Evolutionary conservation across 2,329 filamentous ascomycete species (phyloP).

Genomic region (Xylaria sp.): DNA sequence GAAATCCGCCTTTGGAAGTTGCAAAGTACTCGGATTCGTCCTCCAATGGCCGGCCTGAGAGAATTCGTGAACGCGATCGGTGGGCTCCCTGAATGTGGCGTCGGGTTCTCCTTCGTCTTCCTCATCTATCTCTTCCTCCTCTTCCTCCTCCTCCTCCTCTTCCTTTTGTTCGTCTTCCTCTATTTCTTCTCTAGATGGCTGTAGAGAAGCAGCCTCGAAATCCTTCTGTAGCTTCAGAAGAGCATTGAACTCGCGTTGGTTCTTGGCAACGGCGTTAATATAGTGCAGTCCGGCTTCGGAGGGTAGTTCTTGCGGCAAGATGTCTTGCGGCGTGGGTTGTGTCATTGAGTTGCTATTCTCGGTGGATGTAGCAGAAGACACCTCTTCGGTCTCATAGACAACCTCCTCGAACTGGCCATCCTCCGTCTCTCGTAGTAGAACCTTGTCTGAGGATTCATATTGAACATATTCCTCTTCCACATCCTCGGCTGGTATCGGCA

Average conservation of each 20-base stretch:
- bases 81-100: slow-evolving; percentile 36
- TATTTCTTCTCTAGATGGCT: slow-evolving; percentile 40
- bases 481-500: slow-evolving; percentile 76
- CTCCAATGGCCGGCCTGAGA: slow-evolving; percentile 77
- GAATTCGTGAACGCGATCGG: slow-evolving; percentile 71
- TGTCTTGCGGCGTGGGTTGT: slow-evolving; percentile 23
- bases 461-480: slow-evolving; percentile 67
- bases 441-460: slow-evolving; percentile 54
- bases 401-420: slow-evolving; percentile 68
- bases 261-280: slow-evolving; percentile 57
- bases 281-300: slow-evolving; percentile 48
- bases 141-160: slow-evolving; percentile 42
- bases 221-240: slow-evolving; percentile 62
- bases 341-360: slow-evolving; percentile 37
- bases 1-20: slow-evolving; percentile 73
- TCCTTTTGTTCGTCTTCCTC: slow-evolving; percentile 40
- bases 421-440: slow-evolving; percentile 60
- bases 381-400: slow-evolving; percentile 45
- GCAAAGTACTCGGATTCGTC: slow-evolving; percentile 74
- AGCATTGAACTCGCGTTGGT: slow-evolving; percentile 59
- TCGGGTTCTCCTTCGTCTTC: slow-evolving; percentile 44
- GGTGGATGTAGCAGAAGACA: slow-evolving; percentile 2
- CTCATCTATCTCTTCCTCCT: slow-evolving; percentile 48
- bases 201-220: slow-evolving; percentile 54
- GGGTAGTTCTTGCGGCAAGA: slow-evolving; percentile 35